These are phyloP conservation scores for Peterozyma xylosa DNA, from an alignment of 805 yeast genomes.

Conservation along the genomic window DNA sequence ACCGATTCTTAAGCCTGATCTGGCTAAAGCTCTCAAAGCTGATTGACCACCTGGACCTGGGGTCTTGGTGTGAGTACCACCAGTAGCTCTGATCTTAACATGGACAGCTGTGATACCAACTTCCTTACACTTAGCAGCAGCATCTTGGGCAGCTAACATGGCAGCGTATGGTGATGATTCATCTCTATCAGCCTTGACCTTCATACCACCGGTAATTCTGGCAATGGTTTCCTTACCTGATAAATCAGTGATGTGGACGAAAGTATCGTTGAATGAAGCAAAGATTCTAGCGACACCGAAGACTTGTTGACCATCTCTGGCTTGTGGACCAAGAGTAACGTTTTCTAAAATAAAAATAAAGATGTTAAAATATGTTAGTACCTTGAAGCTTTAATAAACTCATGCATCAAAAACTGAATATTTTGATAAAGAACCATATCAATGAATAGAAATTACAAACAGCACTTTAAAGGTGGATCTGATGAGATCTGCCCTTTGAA, in stretches of 20 bases:
- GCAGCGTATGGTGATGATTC: slow-evolving; percentile 99
- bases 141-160: slow-evolving; percentile 99
- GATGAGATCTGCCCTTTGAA: no score
- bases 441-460: not conserved
- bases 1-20: slow-evolving; percentile 99
- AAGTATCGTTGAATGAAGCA: slow-evolving; percentile 99
- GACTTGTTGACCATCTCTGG: slow-evolving; percentile 97
- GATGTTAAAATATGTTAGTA: slow-evolving; percentile 6
- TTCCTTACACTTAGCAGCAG: slow-evolving; percentile 97
- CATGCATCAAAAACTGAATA: not conserved
- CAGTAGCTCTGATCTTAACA: slow-evolving; percentile 99
- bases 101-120: slow-evolving; percentile 99
- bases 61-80: slow-evolving; percentile 99
- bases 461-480: no score
- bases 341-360: slow-evolving; percentile 26
- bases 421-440: not conserved
- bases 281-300: slow-evolving; percentile 99
- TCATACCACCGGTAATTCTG: slow-evolving; percentile 99
- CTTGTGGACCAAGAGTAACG: slow-evolving; percentile 74
- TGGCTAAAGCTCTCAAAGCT: slow-evolving; percentile 97
- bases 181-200: slow-evolving; percentile 99
- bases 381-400: not conserved
- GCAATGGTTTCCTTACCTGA: slow-evolving; percentile 99
- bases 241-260: slow-evolving; percentile 98
- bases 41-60: slow-evolving; percentile 99